phyloP scores from a whole-genome alignment of 192 early-diverging fungal genomes.

The Backusella luteola region DNA sequence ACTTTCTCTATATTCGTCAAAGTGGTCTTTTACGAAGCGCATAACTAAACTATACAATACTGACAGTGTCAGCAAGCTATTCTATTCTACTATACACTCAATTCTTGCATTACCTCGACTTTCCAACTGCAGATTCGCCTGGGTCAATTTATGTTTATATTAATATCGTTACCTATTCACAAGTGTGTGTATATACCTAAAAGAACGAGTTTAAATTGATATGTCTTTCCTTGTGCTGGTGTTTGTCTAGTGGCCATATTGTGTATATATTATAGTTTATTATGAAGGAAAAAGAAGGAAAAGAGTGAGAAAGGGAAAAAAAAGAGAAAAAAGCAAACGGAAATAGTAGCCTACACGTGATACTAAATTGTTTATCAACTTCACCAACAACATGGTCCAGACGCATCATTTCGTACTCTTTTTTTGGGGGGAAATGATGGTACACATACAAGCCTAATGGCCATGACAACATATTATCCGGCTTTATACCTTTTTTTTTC shows the following conservation, averaged over 20 bases:
- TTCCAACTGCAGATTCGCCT: slow-evolving; percentile 68
- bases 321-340: not conserved
- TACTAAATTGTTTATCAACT: not conserved
- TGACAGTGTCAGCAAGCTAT: not conserved
- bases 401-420: too few species aligned
- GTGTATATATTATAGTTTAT: not conserved
- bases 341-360: not conserved
- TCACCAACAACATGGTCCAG: too few species aligned
- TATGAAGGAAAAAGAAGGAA: not conserved
- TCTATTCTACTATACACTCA: not conserved
- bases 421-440: too few species aligned
- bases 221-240: slow-evolving; percentile 57
- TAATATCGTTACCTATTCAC: not conserved
- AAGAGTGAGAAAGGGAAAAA: not conserved
- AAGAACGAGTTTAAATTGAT: slow-evolving; percentile 94
- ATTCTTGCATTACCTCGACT: slow-evolving; percentile 54
- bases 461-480: too few species aligned
- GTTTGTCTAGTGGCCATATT: slow-evolving; percentile 23
- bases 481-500: too few species aligned
- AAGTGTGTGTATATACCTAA: slow-evolving; percentile 58
- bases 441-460: too few species aligned
- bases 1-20: slow-evolving; percentile 91
- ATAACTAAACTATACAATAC: slow-evolving; percentile 60
- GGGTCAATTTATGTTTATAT: not conserved
- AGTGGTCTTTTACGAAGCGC: slow-evolving; percentile 90